A percentile compares a stretch with the other conserved stretches of the same genome.
Conservation (phyloP, 2,329 filamentous ascomycete species). For the Xylariaceae sp. region DNA sequence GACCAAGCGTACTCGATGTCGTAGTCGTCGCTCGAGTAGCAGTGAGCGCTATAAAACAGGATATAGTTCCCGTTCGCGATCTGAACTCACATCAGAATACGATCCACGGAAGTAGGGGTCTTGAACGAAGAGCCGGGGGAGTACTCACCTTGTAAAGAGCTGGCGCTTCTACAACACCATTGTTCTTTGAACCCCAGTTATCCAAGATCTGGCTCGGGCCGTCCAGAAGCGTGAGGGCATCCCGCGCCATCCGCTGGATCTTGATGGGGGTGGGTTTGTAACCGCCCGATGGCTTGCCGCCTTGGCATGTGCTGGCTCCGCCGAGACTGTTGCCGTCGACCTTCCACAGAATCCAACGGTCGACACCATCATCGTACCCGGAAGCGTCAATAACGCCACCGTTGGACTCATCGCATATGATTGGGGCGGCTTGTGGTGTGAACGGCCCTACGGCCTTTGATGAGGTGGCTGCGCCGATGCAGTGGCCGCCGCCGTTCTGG, state of each 20-base stretch:
- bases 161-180: conserved; percentile 33
- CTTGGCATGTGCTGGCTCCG: conserved; percentile 31
- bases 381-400: conserved; percentile 33
- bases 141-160: conserved; percentile 26
- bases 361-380: conserved; percentile 31
- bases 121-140: not conserved
- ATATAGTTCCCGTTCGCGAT: conserved; percentile 27
- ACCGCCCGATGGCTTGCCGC: conserved; percentile 23
- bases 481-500: conserved; percentile 29
- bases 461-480: conserved; percentile 32
- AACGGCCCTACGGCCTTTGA: conserved; percentile 29
- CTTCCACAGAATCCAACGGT: conserved; percentile 34
- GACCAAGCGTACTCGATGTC: conserved; percentile 34
- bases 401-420: conserved; percentile 29
- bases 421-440: conserved; percentile 22
- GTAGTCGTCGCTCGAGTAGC: conserved; percentile 34
- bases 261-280: conserved; percentile 32
- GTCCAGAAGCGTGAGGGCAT: conserved; percentile 28
- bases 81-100: not conserved
- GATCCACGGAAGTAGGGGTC: not conserved
- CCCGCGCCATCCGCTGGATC: conserved; percentile 31
- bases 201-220: conserved; percentile 29
- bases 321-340: conserved; percentile 34
- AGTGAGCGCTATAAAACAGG: conserved; percentile 34
- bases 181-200: conserved; percentile 28